phyloP scores from a whole-genome alignment of 1,284 basidiomycete species.

The Phylloporus gajari region DNA sequence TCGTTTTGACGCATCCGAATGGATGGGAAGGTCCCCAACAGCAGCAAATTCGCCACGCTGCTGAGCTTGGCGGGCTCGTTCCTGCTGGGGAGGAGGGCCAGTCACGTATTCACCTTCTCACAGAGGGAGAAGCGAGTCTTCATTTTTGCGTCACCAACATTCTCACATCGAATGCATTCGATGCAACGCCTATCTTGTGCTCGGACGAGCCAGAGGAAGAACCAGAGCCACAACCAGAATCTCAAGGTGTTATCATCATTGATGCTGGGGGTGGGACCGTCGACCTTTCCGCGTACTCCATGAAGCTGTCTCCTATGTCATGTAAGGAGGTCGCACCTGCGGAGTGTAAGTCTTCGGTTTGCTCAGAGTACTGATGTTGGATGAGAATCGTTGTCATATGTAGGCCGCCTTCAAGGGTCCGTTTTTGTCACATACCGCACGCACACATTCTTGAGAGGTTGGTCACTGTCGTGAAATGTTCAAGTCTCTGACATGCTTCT shows the following conservation, averaged over 20 bases:
- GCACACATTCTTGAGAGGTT: slow-evolving; percentile 48
- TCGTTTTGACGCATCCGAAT: background rate
- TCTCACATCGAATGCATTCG: background rate
- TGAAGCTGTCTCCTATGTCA: background rate
- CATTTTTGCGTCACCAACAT: background rate
- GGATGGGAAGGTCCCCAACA: background rate
- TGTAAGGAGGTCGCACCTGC: background rate
- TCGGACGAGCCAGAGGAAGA: background rate
- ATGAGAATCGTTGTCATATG: background rate
- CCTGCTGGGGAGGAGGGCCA: background rate
- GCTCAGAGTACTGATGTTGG: background rate
- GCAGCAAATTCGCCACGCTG: background rate
- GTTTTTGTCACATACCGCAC: slow-evolving; percentile 42
- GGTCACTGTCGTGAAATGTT: slow-evolving; percentile 27
- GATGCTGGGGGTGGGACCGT: background rate
- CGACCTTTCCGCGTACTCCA: background rate
- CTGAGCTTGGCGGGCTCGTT: slow-evolving; percentile 1
- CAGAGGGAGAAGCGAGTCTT: background rate
- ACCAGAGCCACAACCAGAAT: background rate
- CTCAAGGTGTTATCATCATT: background rate
- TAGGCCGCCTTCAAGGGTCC: background rate
- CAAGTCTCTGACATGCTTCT: slow-evolving; percentile 32
- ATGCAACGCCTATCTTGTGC: background rate
- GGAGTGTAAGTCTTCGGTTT: background rate
- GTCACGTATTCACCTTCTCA: background rate